phyloP scores from a whole-genome alignment of 140 eudicot species.

The Cichorium intybus region DNA sequence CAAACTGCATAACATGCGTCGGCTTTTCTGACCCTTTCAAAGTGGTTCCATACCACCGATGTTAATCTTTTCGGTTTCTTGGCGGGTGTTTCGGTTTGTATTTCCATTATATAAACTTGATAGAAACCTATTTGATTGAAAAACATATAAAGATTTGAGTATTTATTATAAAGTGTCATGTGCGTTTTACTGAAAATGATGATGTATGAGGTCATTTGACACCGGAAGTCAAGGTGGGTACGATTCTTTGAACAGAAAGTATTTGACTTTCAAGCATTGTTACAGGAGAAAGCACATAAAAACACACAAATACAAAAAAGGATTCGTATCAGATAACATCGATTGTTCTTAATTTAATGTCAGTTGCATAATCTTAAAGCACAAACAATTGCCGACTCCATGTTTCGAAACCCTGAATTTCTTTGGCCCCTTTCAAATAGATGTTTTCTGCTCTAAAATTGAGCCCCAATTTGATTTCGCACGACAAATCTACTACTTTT shows the following conservation, averaged over 20 bases:
- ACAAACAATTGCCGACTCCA: too few species aligned
- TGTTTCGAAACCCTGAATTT: neutral
- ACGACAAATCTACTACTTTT: neutral
- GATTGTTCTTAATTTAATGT: constrained; percentile 5
- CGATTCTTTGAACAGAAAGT: neutral
- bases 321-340: neutral
- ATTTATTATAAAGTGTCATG: neutral
- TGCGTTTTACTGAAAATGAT: neutral
- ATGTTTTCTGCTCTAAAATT: neutral
- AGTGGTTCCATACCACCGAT: constrained; percentile 96
- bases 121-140: constrained; percentile 1
- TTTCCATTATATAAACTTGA: constrained; percentile 59
- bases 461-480: neutral
- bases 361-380: neutral
- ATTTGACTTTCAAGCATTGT: neutral
- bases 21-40: constrained; percentile 83
- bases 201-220: neutral
- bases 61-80: constrained; percentile 90
- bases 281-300: neutral
- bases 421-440: neutral
- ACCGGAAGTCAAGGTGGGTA: neutral
- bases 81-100: constrained; percentile 54
- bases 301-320: neutral
- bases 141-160: constrained; percentile 6
- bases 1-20: constrained; percentile 94